Conservation (phyloP, 345 rosid species). For the Salix brachista region DNA sequence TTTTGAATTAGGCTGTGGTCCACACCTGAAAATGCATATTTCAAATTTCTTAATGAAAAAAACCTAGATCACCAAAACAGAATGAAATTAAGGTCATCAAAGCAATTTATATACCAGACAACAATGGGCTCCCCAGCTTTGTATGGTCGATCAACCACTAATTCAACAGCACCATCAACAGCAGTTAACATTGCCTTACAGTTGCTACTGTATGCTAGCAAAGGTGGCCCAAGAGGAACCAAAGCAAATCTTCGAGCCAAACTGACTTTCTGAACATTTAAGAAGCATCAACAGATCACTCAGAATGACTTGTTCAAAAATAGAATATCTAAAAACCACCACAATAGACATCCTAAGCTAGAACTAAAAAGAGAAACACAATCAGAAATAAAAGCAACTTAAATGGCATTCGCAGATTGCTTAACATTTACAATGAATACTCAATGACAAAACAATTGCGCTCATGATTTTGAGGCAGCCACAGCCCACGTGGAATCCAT, state of each 20-base stretch:
- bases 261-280: slow-evolving; percentile 75
- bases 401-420: background rate
- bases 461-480: background rate
- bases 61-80: background rate
- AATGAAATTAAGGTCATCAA: slow-evolving; percentile 12
- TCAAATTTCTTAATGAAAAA: slow-evolving; percentile 8
- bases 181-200: slow-evolving; percentile 93
- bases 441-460: background rate
- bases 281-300: slow-evolving; percentile 13
- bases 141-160: slow-evolving; percentile 80
- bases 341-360: background rate
- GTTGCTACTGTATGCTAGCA: slow-evolving; percentile 84
- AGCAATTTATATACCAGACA: slow-evolving; percentile 57
- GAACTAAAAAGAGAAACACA: background rate
- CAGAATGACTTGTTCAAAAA: background rate
- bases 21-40: slow-evolving; percentile 60
- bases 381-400: background rate
- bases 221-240: slow-evolving; percentile 98
- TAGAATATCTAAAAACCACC: background rate
- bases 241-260: slow-evolving; percentile 95
- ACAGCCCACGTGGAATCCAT: background rate
- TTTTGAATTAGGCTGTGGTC: slow-evolving; percentile 91
- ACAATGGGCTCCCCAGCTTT: slow-evolving; percentile 85
- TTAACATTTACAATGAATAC: background rate
- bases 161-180: slow-evolving; percentile 75